These are phyloP conservation scores for Boletus rubroflammeus DNA, from an alignment of 768 basidiomycete genomes.

Conservation along the genomic window DNA sequence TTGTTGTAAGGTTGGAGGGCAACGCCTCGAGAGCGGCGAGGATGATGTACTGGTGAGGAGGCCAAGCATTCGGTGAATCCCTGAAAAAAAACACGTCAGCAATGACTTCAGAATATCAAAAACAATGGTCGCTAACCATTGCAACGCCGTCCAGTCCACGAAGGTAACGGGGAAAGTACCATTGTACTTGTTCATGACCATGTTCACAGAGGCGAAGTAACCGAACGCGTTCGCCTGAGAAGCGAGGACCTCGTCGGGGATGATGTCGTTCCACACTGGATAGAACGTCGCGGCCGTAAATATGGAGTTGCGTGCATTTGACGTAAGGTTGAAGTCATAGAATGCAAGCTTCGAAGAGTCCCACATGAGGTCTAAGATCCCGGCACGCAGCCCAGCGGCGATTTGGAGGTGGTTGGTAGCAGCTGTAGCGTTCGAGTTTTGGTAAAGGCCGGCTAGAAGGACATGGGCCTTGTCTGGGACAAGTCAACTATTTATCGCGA, in stretches of 20 bases:
- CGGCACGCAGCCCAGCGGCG: slow-evolving; percentile 58
- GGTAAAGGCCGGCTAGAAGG: slow-evolving; percentile 60
- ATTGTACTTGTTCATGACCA: slow-evolving; percentile 82
- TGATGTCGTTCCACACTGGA: slow-evolving; percentile 83
- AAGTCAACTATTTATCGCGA: neutral
- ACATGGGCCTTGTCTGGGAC: slow-evolving; percentile 59
- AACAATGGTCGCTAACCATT: slow-evolving; percentile 56
- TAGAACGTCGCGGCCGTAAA: slow-evolving; percentile 80
- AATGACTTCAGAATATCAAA: neutral
- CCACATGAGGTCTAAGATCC: slow-evolving; percentile 86
- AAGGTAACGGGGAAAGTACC: slow-evolving; percentile 84
- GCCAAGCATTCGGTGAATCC: slow-evolving; percentile 90
- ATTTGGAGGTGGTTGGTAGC: slow-evolving; percentile 49
- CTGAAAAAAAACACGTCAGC: slow-evolving; percentile 29
- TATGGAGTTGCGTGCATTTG: slow-evolving; percentile 57
- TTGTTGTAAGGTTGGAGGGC: slow-evolving; percentile 65
- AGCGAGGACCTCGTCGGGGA: slow-evolving; percentile 64
- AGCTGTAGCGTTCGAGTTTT: slow-evolving; percentile 39
- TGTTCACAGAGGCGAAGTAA: slow-evolving; percentile 70
- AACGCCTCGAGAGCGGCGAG: slow-evolving; percentile 74
- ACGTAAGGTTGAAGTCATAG: slow-evolving; percentile 83
- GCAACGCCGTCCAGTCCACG: slow-evolving; percentile 63
- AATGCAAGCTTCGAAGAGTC: slow-evolving; percentile 78
- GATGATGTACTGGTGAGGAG: slow-evolving; percentile 78
- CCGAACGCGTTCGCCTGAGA: slow-evolving; percentile 61